Evolutionary conservation across 129 eudicot species (phyloP).

Genomic region (Helianthus tuberosus): DNA sequence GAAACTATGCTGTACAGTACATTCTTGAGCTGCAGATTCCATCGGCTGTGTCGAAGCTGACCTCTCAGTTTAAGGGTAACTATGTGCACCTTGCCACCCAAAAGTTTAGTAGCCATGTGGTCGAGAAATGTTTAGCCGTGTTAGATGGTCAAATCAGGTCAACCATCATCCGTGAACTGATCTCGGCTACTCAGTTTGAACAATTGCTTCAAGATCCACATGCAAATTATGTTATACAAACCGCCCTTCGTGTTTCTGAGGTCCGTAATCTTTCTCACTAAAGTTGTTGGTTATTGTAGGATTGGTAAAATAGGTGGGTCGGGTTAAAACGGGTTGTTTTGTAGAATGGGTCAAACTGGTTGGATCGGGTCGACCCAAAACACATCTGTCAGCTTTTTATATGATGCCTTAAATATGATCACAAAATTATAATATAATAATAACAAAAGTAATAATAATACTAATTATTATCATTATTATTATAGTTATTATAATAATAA

Average conservation of each 20-base stretch:
- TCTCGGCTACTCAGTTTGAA: constrained; percentile 64
- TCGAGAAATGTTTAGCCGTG: constrained; percentile 66
- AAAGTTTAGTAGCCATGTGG: constrained; percentile 88
- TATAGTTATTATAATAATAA: neutral
- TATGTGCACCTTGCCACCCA: constrained; percentile 66
- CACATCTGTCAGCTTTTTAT: neutral
- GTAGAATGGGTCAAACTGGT: neutral
- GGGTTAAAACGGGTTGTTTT: neutral
- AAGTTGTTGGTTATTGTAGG: neutral
- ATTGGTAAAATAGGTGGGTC: neutral
- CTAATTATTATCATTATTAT: too few relatives aligned
- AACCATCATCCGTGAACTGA: constrained; percentile 63
- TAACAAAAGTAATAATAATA: neutral
- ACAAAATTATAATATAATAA: neutral
- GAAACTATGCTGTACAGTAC: constrained; percentile 84
- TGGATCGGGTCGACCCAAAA: neutral
- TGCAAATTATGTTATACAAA: constrained; percentile 85
- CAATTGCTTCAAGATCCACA: constrained; percentile 88
- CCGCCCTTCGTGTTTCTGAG: constrained; percentile 71
- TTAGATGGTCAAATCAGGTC: constrained; percentile 49
- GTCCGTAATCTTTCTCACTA: constrained; percentile 39
- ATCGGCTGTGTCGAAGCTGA: constrained; percentile 49
- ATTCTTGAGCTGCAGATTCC: constrained; percentile 68
- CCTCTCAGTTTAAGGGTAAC: constrained; percentile 60
- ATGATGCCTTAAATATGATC: neutral